Evolutionary conservation across 768 basidiomycete species (phyloP).

Genomic region (Kwoniella dejecticola): DNA sequence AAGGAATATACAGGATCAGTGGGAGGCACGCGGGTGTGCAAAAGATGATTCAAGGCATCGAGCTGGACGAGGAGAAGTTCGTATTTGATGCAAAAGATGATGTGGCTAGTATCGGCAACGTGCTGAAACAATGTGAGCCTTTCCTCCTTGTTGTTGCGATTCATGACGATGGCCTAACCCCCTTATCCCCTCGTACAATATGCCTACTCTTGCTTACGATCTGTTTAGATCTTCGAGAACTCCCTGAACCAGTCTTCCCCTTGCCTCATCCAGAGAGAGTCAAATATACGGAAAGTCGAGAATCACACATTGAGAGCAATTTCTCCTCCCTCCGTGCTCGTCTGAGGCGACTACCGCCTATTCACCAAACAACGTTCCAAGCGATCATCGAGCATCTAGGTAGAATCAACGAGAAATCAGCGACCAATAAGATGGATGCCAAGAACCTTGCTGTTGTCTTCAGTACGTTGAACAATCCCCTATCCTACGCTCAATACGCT

Average conservation of each 20-base stretch:
- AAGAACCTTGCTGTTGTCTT: slow-evolving; percentile 90
- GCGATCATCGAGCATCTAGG: slow-evolving; percentile 79
- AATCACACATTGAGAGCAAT: slow-evolving; percentile 69
- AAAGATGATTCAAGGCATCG: slow-evolving; percentile 79
- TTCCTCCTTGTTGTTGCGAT: neutral
- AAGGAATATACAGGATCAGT: slow-evolving; percentile 54
- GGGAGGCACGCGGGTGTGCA: slow-evolving; percentile 76
- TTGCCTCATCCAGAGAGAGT: slow-evolving; percentile 77
- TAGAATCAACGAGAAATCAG: slow-evolving; percentile 66
- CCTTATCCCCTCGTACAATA: slow-evolving; percentile 57
- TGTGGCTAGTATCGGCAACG: slow-evolving; percentile 76
- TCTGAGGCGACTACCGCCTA: slow-evolving; percentile 75
- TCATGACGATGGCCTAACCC: too few relatives aligned
- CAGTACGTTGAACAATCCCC: slow-evolving; percentile 58
- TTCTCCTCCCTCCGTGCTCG: slow-evolving; percentile 81
- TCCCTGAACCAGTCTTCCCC: slow-evolving; percentile 87
- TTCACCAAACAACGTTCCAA: slow-evolving; percentile 83
- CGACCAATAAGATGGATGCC: slow-evolving; percentile 89
- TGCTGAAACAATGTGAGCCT: slow-evolving; percentile 65
- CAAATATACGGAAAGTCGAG: slow-evolving; percentile 75
- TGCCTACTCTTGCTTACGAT: slow-evolving; percentile 44
- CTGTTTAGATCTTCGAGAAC: slow-evolving; percentile 69
- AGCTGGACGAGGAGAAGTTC: slow-evolving; percentile 76
- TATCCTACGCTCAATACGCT: neutral
- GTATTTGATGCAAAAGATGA: slow-evolving; percentile 75